phyloP scores from a whole-genome alignment of 2,329 filamentous ascomycete genomes.

The Calycina marina region DNA sequence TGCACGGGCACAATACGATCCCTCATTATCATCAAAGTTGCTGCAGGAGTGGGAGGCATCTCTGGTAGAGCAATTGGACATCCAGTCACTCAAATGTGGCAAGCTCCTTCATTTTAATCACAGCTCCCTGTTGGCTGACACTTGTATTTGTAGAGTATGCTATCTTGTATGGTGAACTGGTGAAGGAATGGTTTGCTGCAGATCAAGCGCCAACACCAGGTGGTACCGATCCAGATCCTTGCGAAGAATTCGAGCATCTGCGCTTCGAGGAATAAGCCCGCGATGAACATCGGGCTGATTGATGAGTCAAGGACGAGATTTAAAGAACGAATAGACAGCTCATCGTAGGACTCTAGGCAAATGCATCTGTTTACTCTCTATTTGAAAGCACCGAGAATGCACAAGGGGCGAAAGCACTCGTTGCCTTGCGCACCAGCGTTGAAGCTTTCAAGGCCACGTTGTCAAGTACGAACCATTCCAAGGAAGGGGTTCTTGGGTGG shows the following conservation, averaged over 20 bases:
- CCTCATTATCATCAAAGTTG: constrained; percentile 32
- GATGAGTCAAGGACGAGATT: too few relatives aligned
- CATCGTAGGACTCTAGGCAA: too few relatives aligned
- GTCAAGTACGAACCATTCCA: too few relatives aligned
- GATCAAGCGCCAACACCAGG: constrained; percentile 7
- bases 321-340: too few relatives aligned
- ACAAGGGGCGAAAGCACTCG: constrained; percentile 28
- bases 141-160: too few relatives aligned
- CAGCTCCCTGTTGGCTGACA: too few relatives aligned
- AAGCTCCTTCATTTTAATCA: too few relatives aligned
- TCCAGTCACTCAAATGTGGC: constrained; percentile 38
- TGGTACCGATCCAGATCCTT: constrained; percentile 3
- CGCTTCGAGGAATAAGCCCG: constrained; percentile 23
- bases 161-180: constrained; percentile 37
- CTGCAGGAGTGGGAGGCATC: constrained; percentile 32
- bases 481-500: too few relatives aligned
- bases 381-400: too few relatives aligned
- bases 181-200: constrained; percentile 36
- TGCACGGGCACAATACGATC: constrained; percentile 37
- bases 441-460: constrained; percentile 23
- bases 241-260: constrained; percentile 25
- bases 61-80: constrained; percentile 31
- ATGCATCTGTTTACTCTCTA: too few relatives aligned
- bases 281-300: constrained; percentile 33
- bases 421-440: constrained; percentile 26